phyloP scores from a whole-genome alignment of 148 eudicot genomes.

The Talinum fruticosum region DNA sequence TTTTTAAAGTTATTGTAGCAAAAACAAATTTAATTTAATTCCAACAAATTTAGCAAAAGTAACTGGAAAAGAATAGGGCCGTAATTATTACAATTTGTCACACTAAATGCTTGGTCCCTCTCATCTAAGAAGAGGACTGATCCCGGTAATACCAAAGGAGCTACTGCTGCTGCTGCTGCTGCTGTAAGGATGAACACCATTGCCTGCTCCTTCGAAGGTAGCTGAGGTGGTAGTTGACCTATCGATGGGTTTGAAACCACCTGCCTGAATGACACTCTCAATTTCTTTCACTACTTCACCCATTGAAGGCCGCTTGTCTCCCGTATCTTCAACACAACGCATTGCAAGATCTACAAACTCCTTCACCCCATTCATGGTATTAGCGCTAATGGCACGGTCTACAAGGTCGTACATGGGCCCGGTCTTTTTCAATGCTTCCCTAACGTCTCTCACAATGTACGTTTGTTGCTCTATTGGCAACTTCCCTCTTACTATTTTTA shows the following conservation, averaged over 20 bases:
- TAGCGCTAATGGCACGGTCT: constrained; percentile 39
- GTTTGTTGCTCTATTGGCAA: constrained; percentile 49
- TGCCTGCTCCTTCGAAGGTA: constrained; percentile 36
- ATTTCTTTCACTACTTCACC: constrained; percentile 59
- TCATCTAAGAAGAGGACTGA: constrained; percentile 25
- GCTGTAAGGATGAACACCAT: constrained; percentile 41
- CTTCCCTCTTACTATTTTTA: constrained; percentile 58
- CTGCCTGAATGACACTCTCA: constrained; percentile 47
- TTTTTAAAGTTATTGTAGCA: too few relatives aligned
- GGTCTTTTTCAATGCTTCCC: constrained; percentile 33
- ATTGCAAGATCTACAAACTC: constrained; percentile 52
- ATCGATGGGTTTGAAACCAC: constrained; percentile 40
- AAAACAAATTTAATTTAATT: too few relatives aligned
- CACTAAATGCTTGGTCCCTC: too few relatives aligned
- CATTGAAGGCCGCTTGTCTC: constrained; percentile 55
- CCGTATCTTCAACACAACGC: constrained; percentile 52
- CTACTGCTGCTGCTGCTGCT: constrained; percentile 8
- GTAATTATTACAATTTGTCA: too few relatives aligned
- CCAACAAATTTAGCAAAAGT: too few relatives aligned
- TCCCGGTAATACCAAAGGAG: constrained; percentile 8
- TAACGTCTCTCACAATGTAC: constrained; percentile 51
- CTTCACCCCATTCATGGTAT: constrained; percentile 37
- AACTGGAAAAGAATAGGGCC: too few relatives aligned
- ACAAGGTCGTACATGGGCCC: constrained; percentile 39
- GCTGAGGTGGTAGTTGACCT: constrained; percentile 44